Conservation (phyloP, 306 rosid genomes). For the Quercus engelmannii region DNA sequence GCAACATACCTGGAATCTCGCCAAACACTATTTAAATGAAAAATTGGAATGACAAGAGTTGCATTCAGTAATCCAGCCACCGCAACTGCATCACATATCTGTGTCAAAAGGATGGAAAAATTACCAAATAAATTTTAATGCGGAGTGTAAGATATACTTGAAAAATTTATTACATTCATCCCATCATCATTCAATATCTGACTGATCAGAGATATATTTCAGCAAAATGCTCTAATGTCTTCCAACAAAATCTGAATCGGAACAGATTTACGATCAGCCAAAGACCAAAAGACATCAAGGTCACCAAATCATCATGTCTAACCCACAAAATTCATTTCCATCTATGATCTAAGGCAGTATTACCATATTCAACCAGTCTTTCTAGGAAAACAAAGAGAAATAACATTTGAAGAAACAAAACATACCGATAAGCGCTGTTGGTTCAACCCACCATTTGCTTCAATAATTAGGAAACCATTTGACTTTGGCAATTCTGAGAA, state of each 20-base stretch:
- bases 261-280: slow-evolving; percentile 4
- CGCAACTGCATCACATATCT: slow-evolving; percentile 99
- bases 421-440: slow-evolving; percentile 97
- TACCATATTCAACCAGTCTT: background rate
- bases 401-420: background rate
- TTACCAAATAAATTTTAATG: slow-evolving; percentile 20
- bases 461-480: slow-evolving; percentile 85
- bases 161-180: slow-evolving; percentile 5
- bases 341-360: background rate
- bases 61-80: slow-evolving; percentile 97
- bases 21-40: slow-evolving; percentile 98
- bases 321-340: slow-evolving; percentile 1
- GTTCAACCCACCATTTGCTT: slow-evolving; percentile 95
- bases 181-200: slow-evolving; percentile 1
- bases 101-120: slow-evolving; percentile 18
- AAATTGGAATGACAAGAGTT: slow-evolving; percentile 86
- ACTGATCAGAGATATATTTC: background rate
- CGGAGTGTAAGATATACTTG: background rate
- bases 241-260: slow-evolving; percentile 8
- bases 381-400: background rate
- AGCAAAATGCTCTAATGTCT: slow-evolving; percentile 1
- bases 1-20: slow-evolving; percentile 75
- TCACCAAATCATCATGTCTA: background rate
- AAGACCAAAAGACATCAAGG: background rate
- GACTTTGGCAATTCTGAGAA: slow-evolving; percentile 54